Base-by-base conservation (phyloP, 192 early-diverging fungal genomes). In the Geranomyces variabilis region DNA sequence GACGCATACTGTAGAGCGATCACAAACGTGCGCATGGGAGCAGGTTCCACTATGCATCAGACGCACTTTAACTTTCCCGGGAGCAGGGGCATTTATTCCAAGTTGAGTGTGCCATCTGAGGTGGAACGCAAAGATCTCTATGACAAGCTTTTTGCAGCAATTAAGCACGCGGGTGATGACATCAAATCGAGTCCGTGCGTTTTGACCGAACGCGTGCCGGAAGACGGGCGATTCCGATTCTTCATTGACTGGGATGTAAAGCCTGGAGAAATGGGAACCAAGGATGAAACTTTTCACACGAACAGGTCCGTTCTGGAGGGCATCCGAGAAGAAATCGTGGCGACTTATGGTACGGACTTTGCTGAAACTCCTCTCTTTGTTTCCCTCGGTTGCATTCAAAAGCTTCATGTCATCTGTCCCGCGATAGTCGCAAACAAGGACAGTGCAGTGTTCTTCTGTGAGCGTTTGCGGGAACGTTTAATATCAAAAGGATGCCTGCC, bases 211-310 rank as follows among this genome's bases (percentile, higher is more conserved):
- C 63, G 43, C 63, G 41, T 64, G 28, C 63, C 63, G 28, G n/a
- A 64, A 64, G 63, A 64, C 28, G 63, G 63, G n/a, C 34, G 28
- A 45, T 64, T 64, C 28, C 63, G 34, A 12, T 36, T 45, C 17
- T 64, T 64, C 63, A 24, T 64, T 9, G 63, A 64, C 44, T 64
- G 63, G 63, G 63, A 64, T 45, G 63, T 64, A 29, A 45, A 64
- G 34, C 41, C 28, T 64, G 41, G 21, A 41, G 63, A 64, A 45
- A 29, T 64, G 15, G 63, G 63, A 41, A 64, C 63, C 34, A 29
- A 64, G 15, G 63, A 64, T 19, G 41, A 64, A 45, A 64, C 41
- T 64, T 64, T 64, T 41, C 34, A 45, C 15, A 64, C 43, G 8
- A 64, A 45, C 63, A 15, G 43, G n/a, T 45, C 63, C 63, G 63